These are phyloP conservation scores for Astragalus glycyphyllos DNA, from an alignment of 306 rosid species.

Conservation along the genomic window DNA sequence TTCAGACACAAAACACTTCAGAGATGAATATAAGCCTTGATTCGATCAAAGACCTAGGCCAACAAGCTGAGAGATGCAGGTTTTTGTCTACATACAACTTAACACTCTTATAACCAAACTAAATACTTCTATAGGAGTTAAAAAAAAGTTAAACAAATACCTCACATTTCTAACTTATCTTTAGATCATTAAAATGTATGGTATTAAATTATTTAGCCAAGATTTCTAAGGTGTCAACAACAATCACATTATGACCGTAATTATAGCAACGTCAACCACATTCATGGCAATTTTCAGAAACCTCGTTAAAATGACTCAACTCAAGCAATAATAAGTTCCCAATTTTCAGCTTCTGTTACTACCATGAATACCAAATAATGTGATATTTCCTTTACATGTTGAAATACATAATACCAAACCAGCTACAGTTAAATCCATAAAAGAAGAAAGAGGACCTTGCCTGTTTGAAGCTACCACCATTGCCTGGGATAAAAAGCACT, in stretches of 20 bases:
- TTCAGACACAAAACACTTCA: constrained; percentile 14
- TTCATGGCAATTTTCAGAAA: neutral
- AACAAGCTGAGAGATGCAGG: constrained; percentile 18
- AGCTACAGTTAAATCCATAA: constrained; percentile 12
- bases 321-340: constrained; percentile 15
- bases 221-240: neutral
- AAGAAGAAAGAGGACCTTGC: constrained; percentile 66
- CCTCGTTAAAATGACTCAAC: neutral
- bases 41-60: constrained; percentile 29
- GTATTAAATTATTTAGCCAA: neutral
- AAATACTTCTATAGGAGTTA: constrained; percentile 5
- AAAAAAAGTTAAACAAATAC: constrained; percentile 5
- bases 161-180: constrained; percentile 9
- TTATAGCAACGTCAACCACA: neutral
- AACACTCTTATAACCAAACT: constrained; percentile 22
- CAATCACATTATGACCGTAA: neutral
- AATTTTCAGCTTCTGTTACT: constrained; percentile 14
- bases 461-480: constrained; percentile 99
- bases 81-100: constrained; percentile 21
- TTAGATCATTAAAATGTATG: constrained; percentile 31
- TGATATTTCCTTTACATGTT: constrained; percentile 2
- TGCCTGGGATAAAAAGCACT: constrained; percentile 95
- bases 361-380: constrained; percentile 24
- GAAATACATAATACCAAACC: constrained; percentile 15
- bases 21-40: constrained; percentile 9